Conservation (phyloP, 2,329 filamentous ascomycete genomes). For the Aspergillus novofumigatus region DNA sequence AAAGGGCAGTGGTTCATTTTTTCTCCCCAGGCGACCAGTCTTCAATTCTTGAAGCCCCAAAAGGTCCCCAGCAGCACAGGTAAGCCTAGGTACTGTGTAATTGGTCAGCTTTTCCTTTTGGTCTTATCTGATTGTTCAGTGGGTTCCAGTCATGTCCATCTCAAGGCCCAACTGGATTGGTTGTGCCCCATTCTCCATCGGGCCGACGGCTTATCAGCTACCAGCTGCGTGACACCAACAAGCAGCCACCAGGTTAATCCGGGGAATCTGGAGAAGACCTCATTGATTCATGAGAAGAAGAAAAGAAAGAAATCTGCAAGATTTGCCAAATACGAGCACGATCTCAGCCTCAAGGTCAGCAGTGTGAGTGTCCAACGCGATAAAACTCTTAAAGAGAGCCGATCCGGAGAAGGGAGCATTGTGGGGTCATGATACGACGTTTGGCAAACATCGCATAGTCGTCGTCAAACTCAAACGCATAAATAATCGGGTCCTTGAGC, state of each 20-base stretch:
- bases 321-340: neutral
- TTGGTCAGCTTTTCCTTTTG: neutral
- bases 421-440: neutral
- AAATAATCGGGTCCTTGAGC: neutral
- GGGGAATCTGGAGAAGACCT: neutral
- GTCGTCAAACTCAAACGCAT: neutral
- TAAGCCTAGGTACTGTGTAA: neutral
- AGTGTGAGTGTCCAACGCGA: neutral
- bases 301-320: neutral
- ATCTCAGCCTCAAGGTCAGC: neutral
- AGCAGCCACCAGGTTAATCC: neutral
- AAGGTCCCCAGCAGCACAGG: neutral
- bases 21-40: neutral
- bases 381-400: neutral
- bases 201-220: neutral
- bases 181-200: neutral
- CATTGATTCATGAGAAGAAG: neutral
- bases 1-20: conserved; percentile 2
- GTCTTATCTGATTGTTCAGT: neutral
- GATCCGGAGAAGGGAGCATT: too few species aligned
- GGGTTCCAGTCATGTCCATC: neutral
- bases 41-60: neutral
- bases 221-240: neutral
- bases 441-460: neutral
- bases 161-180: neutral